phyloP scores from a whole-genome alignment of 768 basidiomycete species.

The Naganishia friedmannii region DNA sequence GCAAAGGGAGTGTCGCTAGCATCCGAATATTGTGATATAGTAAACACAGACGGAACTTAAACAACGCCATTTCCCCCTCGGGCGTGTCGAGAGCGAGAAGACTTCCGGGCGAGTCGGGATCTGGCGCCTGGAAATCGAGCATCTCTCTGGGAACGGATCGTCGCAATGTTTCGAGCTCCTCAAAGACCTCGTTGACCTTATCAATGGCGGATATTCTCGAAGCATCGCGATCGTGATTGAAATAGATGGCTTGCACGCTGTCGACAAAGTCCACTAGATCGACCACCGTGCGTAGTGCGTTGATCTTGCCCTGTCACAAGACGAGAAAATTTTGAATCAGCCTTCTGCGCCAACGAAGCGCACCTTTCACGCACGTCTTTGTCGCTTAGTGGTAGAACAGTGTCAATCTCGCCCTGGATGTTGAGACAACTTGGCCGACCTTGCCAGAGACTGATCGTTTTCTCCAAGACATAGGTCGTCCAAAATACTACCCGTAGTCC shows the following conservation, averaged over 20 bases:
- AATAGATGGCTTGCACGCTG: conserved; percentile 17
- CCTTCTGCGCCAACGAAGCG: background rate
- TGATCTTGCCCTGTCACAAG: background rate
- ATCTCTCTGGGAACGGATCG: background rate
- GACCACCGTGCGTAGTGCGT: conserved; percentile 16
- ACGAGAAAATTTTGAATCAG: background rate
- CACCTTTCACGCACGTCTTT: conserved; percentile 1
- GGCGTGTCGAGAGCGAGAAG: conserved; percentile 24
- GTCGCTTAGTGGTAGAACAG: background rate
- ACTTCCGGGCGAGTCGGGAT: background rate
- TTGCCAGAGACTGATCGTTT: conserved; percentile 22
- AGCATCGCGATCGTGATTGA: conserved; percentile 15
- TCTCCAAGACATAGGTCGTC: conserved; percentile 22
- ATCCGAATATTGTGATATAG: conserved; percentile 26
- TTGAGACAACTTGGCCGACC: conserved; percentile 23
- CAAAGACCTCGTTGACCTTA: conserved; percentile 4
- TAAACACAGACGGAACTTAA: conserved; percentile 20
- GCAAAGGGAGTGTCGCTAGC: conserved; percentile 21
- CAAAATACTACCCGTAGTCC: conserved; percentile 16
- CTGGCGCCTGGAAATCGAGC: background rate
- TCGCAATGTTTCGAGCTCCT: conserved; percentile 2
- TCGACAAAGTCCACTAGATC: conserved; percentile 19
- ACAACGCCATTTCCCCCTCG: conserved; percentile 16
- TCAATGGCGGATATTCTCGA: background rate
- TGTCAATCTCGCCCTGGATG: conserved; percentile 16